Evolutionary conservation across 495 filamentous ascomycete genomes (phyloP), one percentile per base, ranked within the genome.

Genomic region (Penicillium salamii): DNA sequence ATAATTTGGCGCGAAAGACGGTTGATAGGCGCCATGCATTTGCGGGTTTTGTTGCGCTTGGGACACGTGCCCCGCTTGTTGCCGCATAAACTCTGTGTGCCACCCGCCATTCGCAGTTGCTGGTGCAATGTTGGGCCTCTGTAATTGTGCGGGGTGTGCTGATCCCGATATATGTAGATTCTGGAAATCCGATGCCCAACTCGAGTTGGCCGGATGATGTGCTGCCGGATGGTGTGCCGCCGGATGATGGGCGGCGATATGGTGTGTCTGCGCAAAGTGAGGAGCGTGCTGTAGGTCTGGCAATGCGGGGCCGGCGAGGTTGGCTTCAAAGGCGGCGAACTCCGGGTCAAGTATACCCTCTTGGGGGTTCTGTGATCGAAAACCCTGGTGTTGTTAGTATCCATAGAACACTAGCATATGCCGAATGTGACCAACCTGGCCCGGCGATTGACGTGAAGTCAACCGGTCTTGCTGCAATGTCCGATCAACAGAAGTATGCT

Each of bases 391-490:
- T 21, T 38, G 33, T 53, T 44, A 61, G 58, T 46, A 54, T 42
- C 7, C 2, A 4, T 47, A 2, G 0, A 33, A 21, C 11, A 5
- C 18, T 20, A n/a, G 21, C 7, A 19, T 7, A 9, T 11, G 8
- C 4, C 14, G 17, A 14, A 17, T 42, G 29, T 7, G 12, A 52
- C 56, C 52, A 59, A 87, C 85, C 63, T 87, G 79, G 37, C 72
- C 67, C 8, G 80, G 72, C 14, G 78, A 67, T 39, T 78, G 74
- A 8, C 75, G 77, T 6, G 73, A 67, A 26, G 69, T 63, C 21
- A 90, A 58, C 40, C 89, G 83, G 59, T 97, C 92, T 66, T 95
- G 92, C 58, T 97, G 91, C 35, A 92, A 76, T 5, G 86, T 85
- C 14, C 87, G 77, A 63, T 97, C 89, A 38, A 83, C 78, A 9